These are phyloP conservation scores for Amanita jacksonii DNA, from an alignment of 768 basidiomycete genomes.

Conservation along the genomic window DNA sequence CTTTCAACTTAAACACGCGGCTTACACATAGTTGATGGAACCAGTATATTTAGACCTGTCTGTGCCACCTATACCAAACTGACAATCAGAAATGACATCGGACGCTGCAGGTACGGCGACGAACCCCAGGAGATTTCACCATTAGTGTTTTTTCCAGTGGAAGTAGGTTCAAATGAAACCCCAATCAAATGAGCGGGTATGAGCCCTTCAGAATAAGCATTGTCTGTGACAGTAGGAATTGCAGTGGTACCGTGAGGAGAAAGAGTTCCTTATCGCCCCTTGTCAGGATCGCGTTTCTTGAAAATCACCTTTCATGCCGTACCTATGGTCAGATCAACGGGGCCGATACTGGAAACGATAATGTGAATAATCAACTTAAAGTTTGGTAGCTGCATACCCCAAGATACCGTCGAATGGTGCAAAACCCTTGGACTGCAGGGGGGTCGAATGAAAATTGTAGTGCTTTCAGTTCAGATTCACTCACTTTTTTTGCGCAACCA, in stretches of 20 bases:
- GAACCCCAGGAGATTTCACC: slow-evolving; percentile 2
- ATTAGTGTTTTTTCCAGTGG: background rate
- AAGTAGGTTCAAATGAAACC: background rate
- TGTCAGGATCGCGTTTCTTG: too few species aligned
- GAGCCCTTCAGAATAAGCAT: background rate
- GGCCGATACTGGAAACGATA: slow-evolving; percentile 41
- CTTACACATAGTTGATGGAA: background rate
- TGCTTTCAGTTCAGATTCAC: slow-evolving; percentile 8
- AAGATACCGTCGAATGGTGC: slow-evolving; percentile 52
- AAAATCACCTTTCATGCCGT: slow-evolving; percentile 12
- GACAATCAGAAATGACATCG: background rate
- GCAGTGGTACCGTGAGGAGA: background rate
- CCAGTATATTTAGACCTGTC: background rate
- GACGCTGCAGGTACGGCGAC: background rate
- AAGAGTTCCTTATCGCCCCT: background rate
- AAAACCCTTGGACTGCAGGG: slow-evolving; percentile 31
- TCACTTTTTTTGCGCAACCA: slow-evolving; percentile 49
- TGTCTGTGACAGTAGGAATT: slow-evolving; percentile 45
- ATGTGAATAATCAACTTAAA: background rate
- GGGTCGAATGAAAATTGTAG: background rate
- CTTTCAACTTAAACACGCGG: background rate
- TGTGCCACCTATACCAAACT: background rate
- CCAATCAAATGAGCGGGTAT: background rate
- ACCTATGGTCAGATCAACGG: slow-evolving; percentile 41
- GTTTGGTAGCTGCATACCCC: slow-evolving; percentile 30